Percentiles rank a stretch among this genome's conserved stretches.
phyloP scores from a whole-genome alignment of 106 monocot genomes.

The Dioscorea alata region DNA sequence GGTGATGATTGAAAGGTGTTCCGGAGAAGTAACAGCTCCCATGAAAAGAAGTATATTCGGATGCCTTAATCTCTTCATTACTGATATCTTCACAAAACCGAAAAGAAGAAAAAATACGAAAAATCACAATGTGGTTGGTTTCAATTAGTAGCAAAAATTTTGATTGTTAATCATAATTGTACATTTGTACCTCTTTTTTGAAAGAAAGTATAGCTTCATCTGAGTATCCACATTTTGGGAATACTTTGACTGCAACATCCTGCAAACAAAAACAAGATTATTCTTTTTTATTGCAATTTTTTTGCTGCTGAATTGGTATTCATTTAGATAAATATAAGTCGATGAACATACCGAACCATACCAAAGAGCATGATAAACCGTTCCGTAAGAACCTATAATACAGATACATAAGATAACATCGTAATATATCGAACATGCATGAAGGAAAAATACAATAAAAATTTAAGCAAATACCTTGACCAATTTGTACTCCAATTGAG shows the following conservation, averaged over 20 bases:
- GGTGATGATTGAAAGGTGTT: conserved; percentile 92
- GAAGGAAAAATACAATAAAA: too few species aligned
- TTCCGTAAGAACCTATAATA: conserved; percentile 91
- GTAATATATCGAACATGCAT: too few species aligned
- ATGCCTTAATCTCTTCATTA: conserved; percentile 94
- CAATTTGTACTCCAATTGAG: conserved; percentile 92
- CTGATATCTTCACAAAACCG: conserved; percentile 51
- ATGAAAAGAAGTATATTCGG: conserved; percentile 98
- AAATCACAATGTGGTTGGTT: too few species aligned
- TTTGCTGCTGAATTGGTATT: conserved; percentile 43
- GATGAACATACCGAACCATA: conserved; percentile 90
- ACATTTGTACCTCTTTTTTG: conserved; percentile 35
- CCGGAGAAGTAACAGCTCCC: conserved; percentile 90
- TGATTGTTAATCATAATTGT: neutral
- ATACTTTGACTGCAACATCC: conserved; percentile 51
- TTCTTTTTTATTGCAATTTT: conserved; percentile 68
- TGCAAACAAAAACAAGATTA: conserved; percentile 23
- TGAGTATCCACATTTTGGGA: conserved; percentile 33
- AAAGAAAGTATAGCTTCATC: conserved; percentile 33
- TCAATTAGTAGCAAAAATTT: too few species aligned
- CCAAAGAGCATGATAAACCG: conserved; percentile 99
- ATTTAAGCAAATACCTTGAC: conserved; percentile 68
- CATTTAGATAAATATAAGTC: too few species aligned
- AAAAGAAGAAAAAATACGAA: too few species aligned
- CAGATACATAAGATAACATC: too few species aligned